These are phyloP conservation scores for Digitaria exilis DNA, from an alignment of 202 grass and related monocot genomes.

Conservation along the genomic window DNA sequence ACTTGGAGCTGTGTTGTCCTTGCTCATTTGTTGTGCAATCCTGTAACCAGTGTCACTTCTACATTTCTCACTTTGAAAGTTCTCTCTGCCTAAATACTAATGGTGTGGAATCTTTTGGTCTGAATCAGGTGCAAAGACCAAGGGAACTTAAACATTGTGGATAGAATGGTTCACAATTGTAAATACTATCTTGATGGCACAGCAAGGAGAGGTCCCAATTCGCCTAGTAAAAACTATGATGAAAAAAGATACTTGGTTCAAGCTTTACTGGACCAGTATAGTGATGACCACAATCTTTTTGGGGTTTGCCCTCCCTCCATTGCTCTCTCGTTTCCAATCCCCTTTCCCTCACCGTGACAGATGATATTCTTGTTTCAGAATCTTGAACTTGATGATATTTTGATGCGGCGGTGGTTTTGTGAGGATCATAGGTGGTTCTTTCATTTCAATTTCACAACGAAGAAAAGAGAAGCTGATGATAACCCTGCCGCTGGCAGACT, in stretches of 20 bases:
- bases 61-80: neutral
- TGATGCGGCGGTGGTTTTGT: neutral
- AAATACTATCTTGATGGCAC: slow-evolving; percentile 1
- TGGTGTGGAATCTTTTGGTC: neutral
- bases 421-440: neutral
- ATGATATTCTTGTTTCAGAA: neutral
- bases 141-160: neutral
- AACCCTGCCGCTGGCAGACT: neutral
- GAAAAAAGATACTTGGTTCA: neutral
- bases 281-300: neutral
- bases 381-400: neutral
- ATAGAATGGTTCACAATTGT: neutral
- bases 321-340: neutral
- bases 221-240: neutral
- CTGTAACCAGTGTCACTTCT: neutral
- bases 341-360: neutral
- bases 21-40: neutral
- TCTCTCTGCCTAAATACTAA: neutral
- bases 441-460: slow-evolving; percentile 19
- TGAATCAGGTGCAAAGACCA: neutral
- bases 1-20: neutral
- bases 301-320: neutral
- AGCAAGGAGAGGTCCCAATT: slow-evolving; percentile 15
- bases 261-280: slow-evolving; percentile 17
- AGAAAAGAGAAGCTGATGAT: neutral